Conservation (phyloP, 208 protist genomes). For the Leishmania tarentolae region DNA sequence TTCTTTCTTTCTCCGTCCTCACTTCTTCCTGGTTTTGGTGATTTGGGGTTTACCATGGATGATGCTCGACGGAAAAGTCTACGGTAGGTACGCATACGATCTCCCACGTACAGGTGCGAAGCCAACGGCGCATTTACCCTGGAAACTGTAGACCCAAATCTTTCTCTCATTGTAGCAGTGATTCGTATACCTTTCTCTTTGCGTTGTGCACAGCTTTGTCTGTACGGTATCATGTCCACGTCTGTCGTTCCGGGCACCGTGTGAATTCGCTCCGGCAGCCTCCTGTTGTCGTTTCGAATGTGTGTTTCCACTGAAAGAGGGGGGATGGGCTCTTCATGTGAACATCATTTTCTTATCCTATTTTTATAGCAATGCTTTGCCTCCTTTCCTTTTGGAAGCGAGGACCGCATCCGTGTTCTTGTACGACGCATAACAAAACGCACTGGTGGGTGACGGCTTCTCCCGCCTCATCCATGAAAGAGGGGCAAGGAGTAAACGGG, state of each 20-base stretch:
- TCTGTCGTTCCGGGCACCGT: background rate
- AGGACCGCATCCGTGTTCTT: background rate
- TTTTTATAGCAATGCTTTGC: background rate
- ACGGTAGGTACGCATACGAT: background rate
- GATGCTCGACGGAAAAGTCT: background rate
- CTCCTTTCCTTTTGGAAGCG: background rate
- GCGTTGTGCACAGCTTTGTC: background rate
- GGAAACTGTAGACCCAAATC: background rate
- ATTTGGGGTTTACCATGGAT: background rate
- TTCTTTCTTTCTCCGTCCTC: constrained; percentile 5
- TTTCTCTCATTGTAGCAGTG: background rate
- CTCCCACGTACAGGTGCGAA: background rate
- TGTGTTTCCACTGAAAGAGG: no score
- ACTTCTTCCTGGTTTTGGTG: background rate
- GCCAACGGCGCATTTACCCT: background rate
- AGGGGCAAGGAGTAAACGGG: no score
- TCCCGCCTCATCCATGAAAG: no score
- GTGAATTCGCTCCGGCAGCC: background rate
- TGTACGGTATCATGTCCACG: background rate
- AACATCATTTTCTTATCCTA: background rate
- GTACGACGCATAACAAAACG: no score
- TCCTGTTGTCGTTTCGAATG: no score
- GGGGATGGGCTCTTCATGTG: background rate
- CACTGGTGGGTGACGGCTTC: no score
- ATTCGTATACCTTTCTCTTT: background rate